phyloP scores from a whole-genome alignment of 1,139 yeast genomes.

The Debaryomycetaceae sp. region DNA sequence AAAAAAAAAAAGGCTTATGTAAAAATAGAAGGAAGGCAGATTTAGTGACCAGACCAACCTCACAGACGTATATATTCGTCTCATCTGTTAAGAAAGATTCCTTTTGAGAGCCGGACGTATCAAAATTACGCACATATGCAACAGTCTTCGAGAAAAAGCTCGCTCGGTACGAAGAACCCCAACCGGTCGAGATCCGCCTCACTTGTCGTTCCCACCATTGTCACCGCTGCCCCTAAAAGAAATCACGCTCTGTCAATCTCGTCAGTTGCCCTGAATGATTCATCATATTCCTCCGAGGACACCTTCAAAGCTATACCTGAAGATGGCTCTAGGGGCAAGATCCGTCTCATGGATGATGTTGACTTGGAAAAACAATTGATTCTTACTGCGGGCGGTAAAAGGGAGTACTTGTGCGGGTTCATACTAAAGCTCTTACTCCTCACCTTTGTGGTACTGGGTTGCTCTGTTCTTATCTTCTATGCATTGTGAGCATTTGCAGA shows the following conservation, averaged over 20 bases:
- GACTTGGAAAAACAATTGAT: constrained; percentile 39
- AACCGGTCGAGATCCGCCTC: constrained; percentile 13
- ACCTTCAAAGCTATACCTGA: constrained; percentile 4
- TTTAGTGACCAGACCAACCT: too few relatives aligned
- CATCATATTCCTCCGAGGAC: constrained; percentile 9
- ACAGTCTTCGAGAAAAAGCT: constrained; percentile 1
- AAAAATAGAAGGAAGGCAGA: too few relatives aligned
- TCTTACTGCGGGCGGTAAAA: constrained; percentile 36
- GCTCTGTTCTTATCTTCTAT: constrained; percentile 34
- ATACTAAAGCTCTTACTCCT: constrained; percentile 28
- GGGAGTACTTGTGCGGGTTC: constrained; percentile 31
- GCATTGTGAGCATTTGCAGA: too few relatives aligned
- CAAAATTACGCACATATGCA: too few relatives aligned
- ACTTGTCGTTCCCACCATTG: constrained; percentile 8
- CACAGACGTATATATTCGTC: too few relatives aligned
- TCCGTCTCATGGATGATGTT: constrained; percentile 21
- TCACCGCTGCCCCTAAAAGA: constrained; percentile 12
- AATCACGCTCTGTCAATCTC: constrained; percentile 17
- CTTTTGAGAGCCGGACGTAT: too few relatives aligned
- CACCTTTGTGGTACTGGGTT: constrained; percentile 27
- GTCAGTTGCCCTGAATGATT: constrained; percentile 14
- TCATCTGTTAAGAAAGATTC: too few relatives aligned
- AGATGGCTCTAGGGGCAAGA: constrained; percentile 12
- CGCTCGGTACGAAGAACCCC: not conserved
- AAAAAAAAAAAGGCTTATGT: constrained; percentile 5